Evolutionary conservation across 2,329 filamentous ascomycete species (phyloP).

Genomic region (Annulohypoxylon truncatum): DNA sequence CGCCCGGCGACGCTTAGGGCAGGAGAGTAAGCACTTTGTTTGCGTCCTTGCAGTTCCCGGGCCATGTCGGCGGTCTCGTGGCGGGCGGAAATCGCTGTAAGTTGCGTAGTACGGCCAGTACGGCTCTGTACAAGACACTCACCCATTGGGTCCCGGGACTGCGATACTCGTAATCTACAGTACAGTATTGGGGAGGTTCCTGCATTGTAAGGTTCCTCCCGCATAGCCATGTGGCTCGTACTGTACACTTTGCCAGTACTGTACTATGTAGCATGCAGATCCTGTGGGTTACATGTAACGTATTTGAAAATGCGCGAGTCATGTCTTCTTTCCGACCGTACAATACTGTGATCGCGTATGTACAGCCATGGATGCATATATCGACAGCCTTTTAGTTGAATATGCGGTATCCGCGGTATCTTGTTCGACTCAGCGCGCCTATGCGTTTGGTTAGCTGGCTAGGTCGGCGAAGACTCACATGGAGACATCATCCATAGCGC

Average conservation of each 20-base stretch:
- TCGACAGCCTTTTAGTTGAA: background rate
- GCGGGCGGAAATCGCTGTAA: conserved; percentile 14
- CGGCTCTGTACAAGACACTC: conserved; percentile 5
- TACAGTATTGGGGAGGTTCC: conserved; percentile 28
- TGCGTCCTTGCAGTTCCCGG: conserved; percentile 26
- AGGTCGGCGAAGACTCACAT: conserved; percentile 2
- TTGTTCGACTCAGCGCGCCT: conserved; percentile 25
- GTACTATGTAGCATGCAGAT: conserved; percentile 21
- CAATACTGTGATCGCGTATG: background rate
- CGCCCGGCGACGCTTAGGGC: conserved; percentile 18
- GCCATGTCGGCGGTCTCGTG: conserved; percentile 25
- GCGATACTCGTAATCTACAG: conserved; percentile 14
- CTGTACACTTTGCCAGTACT: conserved; percentile 15
- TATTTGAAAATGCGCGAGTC: background rate
- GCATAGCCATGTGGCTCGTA: conserved; percentile 28
- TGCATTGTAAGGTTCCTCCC: conserved; percentile 37
- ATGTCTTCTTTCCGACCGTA: conserved; percentile 8
- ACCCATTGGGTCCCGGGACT: conserved; percentile 15
- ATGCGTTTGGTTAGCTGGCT: background rate
- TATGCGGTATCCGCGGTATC: background rate
- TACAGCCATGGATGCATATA: background rate
- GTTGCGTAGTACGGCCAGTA: conserved; percentile 11
- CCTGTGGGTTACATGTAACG: background rate
- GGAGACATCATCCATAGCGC: background rate
- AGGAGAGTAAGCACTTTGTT: conserved; percentile 38